phyloP scores from a whole-genome alignment of 768 basidiomycete genomes.

The Pholiota conissans region DNA sequence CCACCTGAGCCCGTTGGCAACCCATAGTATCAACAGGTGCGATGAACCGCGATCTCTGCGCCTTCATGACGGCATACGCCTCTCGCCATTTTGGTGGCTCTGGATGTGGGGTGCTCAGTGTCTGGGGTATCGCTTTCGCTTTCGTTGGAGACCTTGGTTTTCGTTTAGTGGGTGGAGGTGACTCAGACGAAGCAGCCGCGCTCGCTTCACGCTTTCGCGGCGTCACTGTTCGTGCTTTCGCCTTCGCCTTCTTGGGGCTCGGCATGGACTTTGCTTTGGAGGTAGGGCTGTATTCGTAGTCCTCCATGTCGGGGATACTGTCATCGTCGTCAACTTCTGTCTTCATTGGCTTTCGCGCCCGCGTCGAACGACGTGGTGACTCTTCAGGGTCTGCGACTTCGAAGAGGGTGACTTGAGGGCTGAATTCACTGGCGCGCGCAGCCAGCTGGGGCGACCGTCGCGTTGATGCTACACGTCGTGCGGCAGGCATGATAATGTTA shows the following conservation, averaged over 20 bases:
- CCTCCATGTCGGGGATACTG: slow-evolving; percentile 18
- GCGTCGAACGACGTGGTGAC: slow-evolving; percentile 20
- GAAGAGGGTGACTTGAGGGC: slow-evolving; percentile 15
- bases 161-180: slow-evolving; percentile 23
- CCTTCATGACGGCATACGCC: slow-evolving; percentile 68
- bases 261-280: neutral
- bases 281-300: slow-evolving; percentile 12
- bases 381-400: slow-evolving; percentile 9
- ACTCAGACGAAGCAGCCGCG: slow-evolving; percentile 28
- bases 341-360: slow-evolving; percentile 17
- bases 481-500: slow-evolving; percentile 7
- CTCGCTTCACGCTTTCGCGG: neutral
- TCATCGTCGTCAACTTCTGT: neutral
- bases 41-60: slow-evolving; percentile 67
- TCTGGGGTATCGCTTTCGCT: slow-evolving; percentile 52
- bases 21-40: slow-evolving; percentile 97
- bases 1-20: slow-evolving; percentile 67
- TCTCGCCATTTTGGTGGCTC: slow-evolving; percentile 68
- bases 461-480: slow-evolving; percentile 1
- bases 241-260: slow-evolving; percentile 10
- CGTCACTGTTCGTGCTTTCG: neutral
- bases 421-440: slow-evolving; percentile 13
- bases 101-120: slow-evolving; percentile 62
- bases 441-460: slow-evolving; percentile 2
- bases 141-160: slow-evolving; percentile 47